Conservation (phyloP, 139 green algal species). For the Picochlorum sp. region DNA sequence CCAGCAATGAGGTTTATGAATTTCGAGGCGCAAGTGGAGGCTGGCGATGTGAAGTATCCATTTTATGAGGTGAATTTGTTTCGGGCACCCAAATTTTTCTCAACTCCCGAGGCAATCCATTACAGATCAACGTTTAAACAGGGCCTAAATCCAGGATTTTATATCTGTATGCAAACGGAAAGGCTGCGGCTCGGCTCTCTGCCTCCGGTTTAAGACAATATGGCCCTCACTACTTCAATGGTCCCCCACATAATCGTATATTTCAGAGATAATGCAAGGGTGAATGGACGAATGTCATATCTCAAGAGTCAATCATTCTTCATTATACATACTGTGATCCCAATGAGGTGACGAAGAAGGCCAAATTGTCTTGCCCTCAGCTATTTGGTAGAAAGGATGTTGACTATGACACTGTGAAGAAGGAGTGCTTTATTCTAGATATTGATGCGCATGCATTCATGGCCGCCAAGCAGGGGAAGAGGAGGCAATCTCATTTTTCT, state of each 20-base stretch:
- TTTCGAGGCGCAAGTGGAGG: slow-evolving; percentile 41
- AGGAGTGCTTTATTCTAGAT: slow-evolving; percentile 33
- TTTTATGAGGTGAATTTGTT: slow-evolving; percentile 52
- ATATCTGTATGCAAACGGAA: slow-evolving; percentile 47
- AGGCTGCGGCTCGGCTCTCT: slow-evolving; percentile 38
- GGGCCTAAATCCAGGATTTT: slow-evolving; percentile 28
- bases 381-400: not conserved
- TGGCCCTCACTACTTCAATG: slow-evolving; percentile 31
- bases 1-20: slow-evolving; percentile 44
- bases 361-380: slow-evolving; percentile 22
- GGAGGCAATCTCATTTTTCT: slow-evolving; percentile 22
- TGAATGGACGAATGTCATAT: slow-evolving; percentile 18
- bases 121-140: slow-evolving; percentile 29
- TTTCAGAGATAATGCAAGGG: slow-evolving; percentile 13
- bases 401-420: slow-evolving; percentile 11
- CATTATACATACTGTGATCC: slow-evolving; percentile 30
- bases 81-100: slow-evolving; percentile 45
- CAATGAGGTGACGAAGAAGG: slow-evolving; percentile 29
- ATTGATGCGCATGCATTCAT: slow-evolving; percentile 32
- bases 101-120: slow-evolving; percentile 22
- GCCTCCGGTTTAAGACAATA: slow-evolving; percentile 8
- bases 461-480: slow-evolving; percentile 18
- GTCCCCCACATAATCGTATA: slow-evolving; percentile 14
- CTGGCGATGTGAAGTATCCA: slow-evolving; percentile 33
- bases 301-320: slow-evolving; percentile 20